phyloP scores from a whole-genome alignment of 192 early-diverging fungal species.

The Obelidium mucronatum region DNA sequence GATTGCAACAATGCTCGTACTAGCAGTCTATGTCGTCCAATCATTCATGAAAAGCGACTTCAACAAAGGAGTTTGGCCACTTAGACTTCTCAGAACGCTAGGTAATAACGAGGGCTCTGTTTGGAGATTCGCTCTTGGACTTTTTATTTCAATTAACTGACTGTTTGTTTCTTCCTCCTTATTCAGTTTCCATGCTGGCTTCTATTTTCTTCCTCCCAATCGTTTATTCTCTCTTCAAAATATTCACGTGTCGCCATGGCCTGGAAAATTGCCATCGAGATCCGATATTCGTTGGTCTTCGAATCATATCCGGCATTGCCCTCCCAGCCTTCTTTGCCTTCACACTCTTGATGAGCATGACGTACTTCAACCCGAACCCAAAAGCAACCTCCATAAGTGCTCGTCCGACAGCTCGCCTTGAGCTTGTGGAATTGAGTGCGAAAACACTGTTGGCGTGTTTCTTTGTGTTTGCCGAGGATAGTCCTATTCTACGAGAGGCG shows the following conservation, averaged over 20 bases:
- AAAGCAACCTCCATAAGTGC: slow-evolving; percentile 31
- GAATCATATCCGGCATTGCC: slow-evolving; percentile 22
- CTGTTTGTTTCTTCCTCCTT: neutral
- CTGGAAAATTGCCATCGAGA: slow-evolving; percentile 8
- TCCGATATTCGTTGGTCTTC: slow-evolving; percentile 13
- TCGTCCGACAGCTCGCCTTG: slow-evolving; percentile 33
- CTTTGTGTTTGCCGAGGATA: slow-evolving; percentile 29
- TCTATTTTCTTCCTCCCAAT: slow-evolving; percentile 42
- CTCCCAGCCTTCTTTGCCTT: slow-evolving; percentile 32
- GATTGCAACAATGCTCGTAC: slow-evolving; percentile 30
- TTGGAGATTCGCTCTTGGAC: neutral
- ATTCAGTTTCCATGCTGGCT: slow-evolving; percentile 34
- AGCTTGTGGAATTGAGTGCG: slow-evolving; percentile 25
- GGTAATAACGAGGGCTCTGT: too few relatives aligned
- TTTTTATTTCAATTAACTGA: neutral
- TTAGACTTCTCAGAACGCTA: slow-evolving; percentile 31
- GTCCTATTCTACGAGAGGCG: slow-evolving; percentile 15
- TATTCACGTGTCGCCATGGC: slow-evolving; percentile 27
- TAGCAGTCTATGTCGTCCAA: slow-evolving; percentile 34
- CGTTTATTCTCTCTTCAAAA: slow-evolving; percentile 30
- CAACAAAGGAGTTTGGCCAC: slow-evolving; percentile 38
- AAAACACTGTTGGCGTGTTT: slow-evolving; percentile 30
- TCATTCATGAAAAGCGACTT: slow-evolving; percentile 41
- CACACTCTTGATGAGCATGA: slow-evolving; percentile 43
- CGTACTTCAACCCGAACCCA: slow-evolving; percentile 42